Evolutionary conservation across 306 rosid genomes (phyloP).

Genomic region (Cicer pinnatifidum): DNA sequence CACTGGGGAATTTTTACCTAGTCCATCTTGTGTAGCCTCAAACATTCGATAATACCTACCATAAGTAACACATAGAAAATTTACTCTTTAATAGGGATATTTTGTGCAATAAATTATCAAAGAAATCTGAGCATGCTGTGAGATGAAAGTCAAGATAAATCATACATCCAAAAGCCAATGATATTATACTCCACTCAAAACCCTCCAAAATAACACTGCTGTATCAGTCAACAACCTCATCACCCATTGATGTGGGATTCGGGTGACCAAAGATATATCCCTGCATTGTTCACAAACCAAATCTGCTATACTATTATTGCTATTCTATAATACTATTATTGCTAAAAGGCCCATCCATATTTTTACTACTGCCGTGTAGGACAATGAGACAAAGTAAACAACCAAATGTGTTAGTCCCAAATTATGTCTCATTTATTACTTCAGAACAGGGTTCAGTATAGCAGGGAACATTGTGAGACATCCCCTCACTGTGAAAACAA

Average conservation of each 20-base stretch:
- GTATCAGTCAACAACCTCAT: conserved; percentile 26
- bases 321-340: conserved; percentile 24
- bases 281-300: conserved; percentile 34
- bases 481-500: not conserved
- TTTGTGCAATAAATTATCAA: conserved; percentile 18
- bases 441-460: conserved; percentile 10
- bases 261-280: conserved; percentile 6
- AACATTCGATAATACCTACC: conserved; percentile 95
- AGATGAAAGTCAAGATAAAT: conserved; percentile 25
- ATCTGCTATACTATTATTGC: conserved; percentile 22
- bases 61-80: conserved; percentile 38
- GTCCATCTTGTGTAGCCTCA: conserved; percentile 96
- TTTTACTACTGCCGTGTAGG: conserved; percentile 18
- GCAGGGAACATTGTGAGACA: not conserved
- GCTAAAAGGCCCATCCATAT: not conserved
- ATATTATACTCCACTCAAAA: conserved; percentile 13
- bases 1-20: conserved; percentile 91
- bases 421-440: not conserved
- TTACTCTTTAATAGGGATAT: conserved; percentile 2
- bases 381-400: conserved; percentile 20
- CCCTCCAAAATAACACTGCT: conserved; percentile 29
- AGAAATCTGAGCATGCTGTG: conserved; percentile 23
- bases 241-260: conserved; percentile 21
- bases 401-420: conserved; percentile 33
- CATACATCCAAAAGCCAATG: conserved; percentile 13